Base-by-base conservation (phyloP, 2,329 filamentous ascomycete species). In the Arthrobotrys musiformis region DNA sequence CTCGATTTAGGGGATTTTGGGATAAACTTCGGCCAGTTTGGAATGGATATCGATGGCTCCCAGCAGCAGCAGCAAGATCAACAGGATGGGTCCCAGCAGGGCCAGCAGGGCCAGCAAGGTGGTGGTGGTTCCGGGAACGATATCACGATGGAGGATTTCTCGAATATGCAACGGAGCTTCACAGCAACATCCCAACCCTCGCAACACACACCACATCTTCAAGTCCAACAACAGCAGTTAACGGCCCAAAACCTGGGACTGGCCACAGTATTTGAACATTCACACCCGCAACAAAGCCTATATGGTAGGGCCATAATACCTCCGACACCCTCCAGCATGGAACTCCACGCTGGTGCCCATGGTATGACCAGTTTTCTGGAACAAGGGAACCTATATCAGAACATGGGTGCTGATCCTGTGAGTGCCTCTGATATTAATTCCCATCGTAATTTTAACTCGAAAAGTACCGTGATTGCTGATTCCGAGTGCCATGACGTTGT, bases 261-360 rank as follows among this genome's bases (percentile, higher is more conserved):
- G 33, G 66, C 66, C 33, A 77, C 73, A 6, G 58, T 77, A 35
- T 77, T 70, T 30, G 73, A 77, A 52, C 73, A 77, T 28, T 44
- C 42, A 11, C 63, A 75, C 19, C 33, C 64, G 6, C 73, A 52
- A 15, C 64, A 69, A n/a, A 42, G 50, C 40, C 37, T 70, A 35
- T 77, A 77, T 33, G 60, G 66, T 28, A 50, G 73, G 48, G 33
- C 60, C 11, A 89, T 91, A 63, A 88, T 93, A 6, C 92, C 92
- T 4, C 92, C 92, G 1, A 95, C 92, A 13, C 92, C 92, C 0
- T 92, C 92, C 82, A 94, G 92, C 82, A 86, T 93, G 26, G 92
- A 94, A 81, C 88, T 94, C 84, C 90, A 91, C 79, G 82, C 88
- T 85, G 81, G 88, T 84, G 79, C 87, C 81, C 81, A 77, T 50